A percentile compares a stretch with the other conserved stretches of the same genome.
These are phyloP conservation scores for Mycocentrospora acerina DNA, from an alignment of 2,329 filamentous ascomycete genomes.

Conservation along the genomic window DNA sequence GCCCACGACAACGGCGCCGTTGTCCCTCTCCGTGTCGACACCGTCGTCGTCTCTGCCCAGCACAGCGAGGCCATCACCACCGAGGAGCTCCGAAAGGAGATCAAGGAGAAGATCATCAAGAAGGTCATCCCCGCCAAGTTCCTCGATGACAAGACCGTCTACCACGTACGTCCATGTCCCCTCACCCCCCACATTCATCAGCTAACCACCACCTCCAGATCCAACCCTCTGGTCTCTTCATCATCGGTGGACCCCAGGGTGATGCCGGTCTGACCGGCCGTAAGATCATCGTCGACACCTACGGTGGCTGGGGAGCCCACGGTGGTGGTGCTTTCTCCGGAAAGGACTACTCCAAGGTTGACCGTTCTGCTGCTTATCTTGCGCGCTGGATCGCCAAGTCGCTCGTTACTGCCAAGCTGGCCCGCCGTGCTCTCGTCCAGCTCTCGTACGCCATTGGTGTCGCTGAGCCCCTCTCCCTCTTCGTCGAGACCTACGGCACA, in stretches of 20 bases:
- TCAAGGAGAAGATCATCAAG: slow-evolving; percentile 97
- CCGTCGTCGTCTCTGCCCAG: slow-evolving; percentile 94
- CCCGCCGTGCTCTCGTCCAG: slow-evolving; percentile 92
- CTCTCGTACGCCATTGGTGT: slow-evolving; percentile 99
- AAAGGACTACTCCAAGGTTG: slow-evolving; percentile 99
- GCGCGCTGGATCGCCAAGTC: slow-evolving; percentile 99
- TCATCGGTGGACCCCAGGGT: slow-evolving; percentile 98
- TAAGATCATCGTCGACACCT: slow-evolving; percentile 99
- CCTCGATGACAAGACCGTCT: slow-evolving; percentile 89
- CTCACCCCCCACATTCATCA: slow-evolving; percentile 1
- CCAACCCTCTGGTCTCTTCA: slow-evolving; percentile 97
- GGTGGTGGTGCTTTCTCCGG: slow-evolving; percentile 99
- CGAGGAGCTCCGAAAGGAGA: slow-evolving; percentile 89
- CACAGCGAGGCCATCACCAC: slow-evolving; percentile 87
- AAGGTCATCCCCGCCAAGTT: slow-evolving; percentile 89
- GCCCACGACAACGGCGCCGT: slow-evolving; percentile 94
- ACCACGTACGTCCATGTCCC: slow-evolving; percentile 68
- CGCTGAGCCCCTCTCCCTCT: slow-evolving; percentile 94
- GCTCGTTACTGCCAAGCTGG: slow-evolving; percentile 82
- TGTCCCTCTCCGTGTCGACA: slow-evolving; percentile 89
- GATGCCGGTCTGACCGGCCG: slow-evolving; percentile 97
- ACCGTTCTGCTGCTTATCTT: slow-evolving; percentile 96
- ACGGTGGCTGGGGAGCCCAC: slow-evolving; percentile 99
- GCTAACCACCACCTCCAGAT: slow-evolving; percentile 57
- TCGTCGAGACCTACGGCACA: slow-evolving; percentile 97